These are phyloP conservation scores for Marvania coccoides DNA, from an alignment of 139 green algal species.

Conservation along the genomic window DNA sequence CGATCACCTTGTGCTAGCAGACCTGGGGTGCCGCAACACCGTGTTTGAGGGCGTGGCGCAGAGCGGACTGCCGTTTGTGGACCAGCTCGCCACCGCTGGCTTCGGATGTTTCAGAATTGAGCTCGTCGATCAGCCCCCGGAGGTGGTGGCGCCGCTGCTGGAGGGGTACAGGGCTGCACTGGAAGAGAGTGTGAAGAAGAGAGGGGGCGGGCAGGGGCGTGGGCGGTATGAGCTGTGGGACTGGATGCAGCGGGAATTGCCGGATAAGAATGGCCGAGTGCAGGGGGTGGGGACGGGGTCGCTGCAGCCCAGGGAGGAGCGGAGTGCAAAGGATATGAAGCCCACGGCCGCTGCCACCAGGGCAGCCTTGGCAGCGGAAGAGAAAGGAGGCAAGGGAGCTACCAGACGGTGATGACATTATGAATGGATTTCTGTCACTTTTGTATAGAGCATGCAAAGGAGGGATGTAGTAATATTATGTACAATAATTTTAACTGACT, in stretches of 20 bases:
- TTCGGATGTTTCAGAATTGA: conserved; percentile 51
- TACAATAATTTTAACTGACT: no score
- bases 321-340: conserved; percentile 19
- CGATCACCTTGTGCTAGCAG: conserved; percentile 79
- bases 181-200: neutral
- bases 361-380: no score
- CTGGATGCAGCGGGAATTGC: conserved; percentile 33
- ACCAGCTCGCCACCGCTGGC: neutral
- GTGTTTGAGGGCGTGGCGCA: conserved; percentile 76
- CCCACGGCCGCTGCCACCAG: conserved; percentile 14
- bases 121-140: conserved; percentile 67
- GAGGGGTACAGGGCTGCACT: conserved; percentile 45
- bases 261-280: conserved; percentile 37
- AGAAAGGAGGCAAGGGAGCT: no score
- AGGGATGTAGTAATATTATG: no score
- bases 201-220: neutral
- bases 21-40: conserved; percentile 81
- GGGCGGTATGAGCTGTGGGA: conserved; percentile 24
- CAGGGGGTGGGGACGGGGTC: conserved; percentile 45
- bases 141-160: conserved; percentile 49
- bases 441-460: no score
- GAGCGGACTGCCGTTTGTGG: conserved; percentile 24
- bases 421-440: no score
- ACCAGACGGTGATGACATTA: no score
- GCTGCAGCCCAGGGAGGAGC: conserved; percentile 32